Conservation (phyloP, 2,329 filamentous ascomycete species). For the Teratosphaeria viscida region DNA sequence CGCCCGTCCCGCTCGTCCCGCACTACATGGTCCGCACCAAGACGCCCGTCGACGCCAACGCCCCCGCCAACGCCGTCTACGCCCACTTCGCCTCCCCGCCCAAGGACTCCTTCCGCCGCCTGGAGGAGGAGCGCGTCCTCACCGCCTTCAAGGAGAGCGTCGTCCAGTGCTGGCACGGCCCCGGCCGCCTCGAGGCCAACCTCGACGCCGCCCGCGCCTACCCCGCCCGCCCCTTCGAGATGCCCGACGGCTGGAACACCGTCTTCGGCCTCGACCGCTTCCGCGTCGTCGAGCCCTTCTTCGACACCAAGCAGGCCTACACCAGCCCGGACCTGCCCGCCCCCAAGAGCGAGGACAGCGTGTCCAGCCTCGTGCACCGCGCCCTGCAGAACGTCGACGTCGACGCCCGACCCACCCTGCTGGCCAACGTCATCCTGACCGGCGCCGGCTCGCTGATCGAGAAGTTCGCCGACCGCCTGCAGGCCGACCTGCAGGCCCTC, state of each 20-base stretch:
- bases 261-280: conserved; percentile 86
- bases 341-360: conserved; percentile 58
- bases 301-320: conserved; percentile 72
- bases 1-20: conserved; percentile 65
- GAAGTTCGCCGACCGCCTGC: conserved; percentile 83
- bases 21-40: conserved; percentile 85
- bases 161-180: conserved; percentile 84
- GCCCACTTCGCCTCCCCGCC: conserved; percentile 55
- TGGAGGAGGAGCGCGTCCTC: conserved; percentile 86
- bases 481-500: conserved; percentile 68
- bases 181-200: conserved; percentile 58
- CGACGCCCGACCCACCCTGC: conserved; percentile 71
- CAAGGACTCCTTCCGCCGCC: conserved; percentile 61
- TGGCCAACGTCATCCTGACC: conserved; percentile 86
- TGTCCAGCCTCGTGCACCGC: conserved; percentile 70
- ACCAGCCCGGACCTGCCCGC: conserved; percentile 38
- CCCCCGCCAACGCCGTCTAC: conserved; percentile 65
- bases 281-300: conserved; percentile 77
- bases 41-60: conserved; percentile 74
- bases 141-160: conserved; percentile 97
- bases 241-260: conserved; percentile 93
- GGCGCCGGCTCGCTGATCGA: conserved; percentile 80
- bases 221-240: conserved; percentile 84
- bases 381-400: conserved; percentile 74
- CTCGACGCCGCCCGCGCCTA: conserved; percentile 63